These are phyloP conservation scores for Colletotrichum musae DNA, from an alignment of 2,329 filamentous ascomycete genomes.

Conservation along the genomic window DNA sequence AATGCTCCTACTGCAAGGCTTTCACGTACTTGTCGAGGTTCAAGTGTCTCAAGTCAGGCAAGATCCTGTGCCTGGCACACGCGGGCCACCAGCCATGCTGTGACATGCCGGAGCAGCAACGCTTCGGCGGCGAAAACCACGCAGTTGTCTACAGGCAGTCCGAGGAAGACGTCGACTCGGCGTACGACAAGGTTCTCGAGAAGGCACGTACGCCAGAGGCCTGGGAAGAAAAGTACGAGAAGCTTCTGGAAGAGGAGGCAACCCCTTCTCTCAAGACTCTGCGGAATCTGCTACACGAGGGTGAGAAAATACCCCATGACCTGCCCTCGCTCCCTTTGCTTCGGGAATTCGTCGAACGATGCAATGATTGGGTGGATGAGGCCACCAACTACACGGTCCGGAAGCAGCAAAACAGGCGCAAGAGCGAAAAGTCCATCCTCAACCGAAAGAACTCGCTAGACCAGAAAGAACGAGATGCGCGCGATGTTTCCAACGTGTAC, in stretches of 20 bases:
- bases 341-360: constrained; percentile 92
- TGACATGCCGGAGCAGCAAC: constrained; percentile 74
- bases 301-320: constrained; percentile 95
- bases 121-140: constrained; percentile 80
- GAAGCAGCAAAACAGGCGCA: constrained; percentile 97
- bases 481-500: constrained; percentile 90
- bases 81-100: constrained; percentile 88
- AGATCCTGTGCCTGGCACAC: constrained; percentile 86
- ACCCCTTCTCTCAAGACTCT: constrained; percentile 89
- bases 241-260: constrained; percentile 84
- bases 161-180: constrained; percentile 76
- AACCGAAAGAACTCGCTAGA: constrained; percentile 73
- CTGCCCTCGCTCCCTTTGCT: constrained; percentile 86
- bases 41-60: constrained; percentile 85
- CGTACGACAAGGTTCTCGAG: constrained; percentile 84
- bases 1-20: constrained; percentile 91
- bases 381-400: constrained; percentile 96
- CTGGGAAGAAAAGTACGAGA: constrained; percentile 93
- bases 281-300: constrained; percentile 88
- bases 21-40: constrained; percentile 94
- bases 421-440: constrained; percentile 85
- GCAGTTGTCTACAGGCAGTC: constrained; percentile 83
- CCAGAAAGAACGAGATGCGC: constrained; percentile 88
- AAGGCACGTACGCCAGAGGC: constrained; percentile 87
- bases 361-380: constrained; percentile 98